Base-by-base conservation (phyloP, 805 yeast genomes). In the Zygoascus bituminiphila region DNA sequence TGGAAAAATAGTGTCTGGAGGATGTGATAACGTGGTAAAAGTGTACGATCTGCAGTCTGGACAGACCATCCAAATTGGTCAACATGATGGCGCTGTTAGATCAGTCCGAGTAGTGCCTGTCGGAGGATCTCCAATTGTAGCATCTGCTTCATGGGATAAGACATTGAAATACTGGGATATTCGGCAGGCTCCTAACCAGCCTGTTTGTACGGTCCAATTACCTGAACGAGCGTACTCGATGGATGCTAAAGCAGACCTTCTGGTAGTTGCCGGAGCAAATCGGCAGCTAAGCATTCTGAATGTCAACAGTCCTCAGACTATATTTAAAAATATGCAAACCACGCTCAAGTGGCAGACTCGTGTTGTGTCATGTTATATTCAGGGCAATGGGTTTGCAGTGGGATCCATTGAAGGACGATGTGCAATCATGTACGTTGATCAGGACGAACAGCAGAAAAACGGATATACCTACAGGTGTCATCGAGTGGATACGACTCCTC, bases 371-470 rank as follows among this genome's bases (percentile, higher is more conserved):
- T 91, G 98, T 63, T 87, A 82, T 64, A 89, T 89, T n/a, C 82
- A 79, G 54, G 98, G 95, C 10, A 82, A 85, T 59, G 97, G 98
- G 8, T 93, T 76, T 66, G 96, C 96, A 0, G 68, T 93, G 44
- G 98, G 96, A 4, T 83, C 95, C 5, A 79, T 91, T 42, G 98
- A 93, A 68, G 98, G 98, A 29, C 76, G 98, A 56, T 88, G 98
- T 68, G 95, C 95, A 12, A 81, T 93, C 57, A 95, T 88, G 63
- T 93, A 89, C 63, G 79, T 91, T 47, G 94, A 86, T 59, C 96
- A 87, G 21, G 49, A 45, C 21, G 59, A 53, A 51, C 55, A 84
- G 60, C 73, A 74, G 48, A 76, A 78, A 56, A 64, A 64, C 31
- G 93, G 93, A 2, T 93, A 91, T 64, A 82, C 96, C 4, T 93